phyloP scores from a whole-genome alignment of 345 rosid species.

The Acer yangbiense region DNA sequence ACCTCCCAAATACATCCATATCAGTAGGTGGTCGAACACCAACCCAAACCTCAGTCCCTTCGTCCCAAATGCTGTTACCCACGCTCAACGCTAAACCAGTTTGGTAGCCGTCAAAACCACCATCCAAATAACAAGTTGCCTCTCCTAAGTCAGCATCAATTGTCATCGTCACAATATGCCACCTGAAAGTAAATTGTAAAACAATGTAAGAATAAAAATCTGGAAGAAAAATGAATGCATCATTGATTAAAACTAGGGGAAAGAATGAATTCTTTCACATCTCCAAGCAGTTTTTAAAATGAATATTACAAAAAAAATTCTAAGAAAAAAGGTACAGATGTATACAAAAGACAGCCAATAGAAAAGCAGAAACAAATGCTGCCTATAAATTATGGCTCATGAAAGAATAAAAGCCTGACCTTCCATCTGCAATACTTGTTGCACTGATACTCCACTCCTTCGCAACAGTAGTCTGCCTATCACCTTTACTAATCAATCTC shows the following conservation, averaged over 20 bases:
- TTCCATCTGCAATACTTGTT: constrained; percentile 99
- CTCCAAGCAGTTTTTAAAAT: background rate
- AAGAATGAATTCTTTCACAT: constrained; percentile 1
- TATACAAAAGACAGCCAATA: background rate
- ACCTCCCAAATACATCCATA: constrained; percentile 95
- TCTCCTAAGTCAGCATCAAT: constrained; percentile 93
- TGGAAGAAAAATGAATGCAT: background rate
- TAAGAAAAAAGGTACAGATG: background rate
- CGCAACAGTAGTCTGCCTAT: constrained; percentile 80
- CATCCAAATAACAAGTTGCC: constrained; percentile 96
- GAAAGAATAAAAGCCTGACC: constrained; percentile 47
- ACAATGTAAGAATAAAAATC: constrained; percentile 4
- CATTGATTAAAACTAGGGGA: constrained; percentile 2
- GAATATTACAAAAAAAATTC: background rate
- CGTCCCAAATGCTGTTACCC: constrained; percentile 81
- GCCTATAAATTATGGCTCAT: background rate
- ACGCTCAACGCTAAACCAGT: constrained; percentile 66
- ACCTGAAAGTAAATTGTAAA: constrained; percentile 51
- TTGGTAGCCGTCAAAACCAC: constrained; percentile 92
- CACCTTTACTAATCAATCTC: constrained; percentile 90
- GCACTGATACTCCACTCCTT: constrained; percentile 99
- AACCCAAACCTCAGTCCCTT: constrained; percentile 89
- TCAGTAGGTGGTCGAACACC: constrained; percentile 95
- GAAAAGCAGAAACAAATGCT: background rate
- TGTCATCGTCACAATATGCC: constrained; percentile 98